Evolutionary conservation across 192 early-diverging fungal species (phyloP), one percentile per base, ranked within the genome.

Genomic region (Linnemannia elongata): DNA sequence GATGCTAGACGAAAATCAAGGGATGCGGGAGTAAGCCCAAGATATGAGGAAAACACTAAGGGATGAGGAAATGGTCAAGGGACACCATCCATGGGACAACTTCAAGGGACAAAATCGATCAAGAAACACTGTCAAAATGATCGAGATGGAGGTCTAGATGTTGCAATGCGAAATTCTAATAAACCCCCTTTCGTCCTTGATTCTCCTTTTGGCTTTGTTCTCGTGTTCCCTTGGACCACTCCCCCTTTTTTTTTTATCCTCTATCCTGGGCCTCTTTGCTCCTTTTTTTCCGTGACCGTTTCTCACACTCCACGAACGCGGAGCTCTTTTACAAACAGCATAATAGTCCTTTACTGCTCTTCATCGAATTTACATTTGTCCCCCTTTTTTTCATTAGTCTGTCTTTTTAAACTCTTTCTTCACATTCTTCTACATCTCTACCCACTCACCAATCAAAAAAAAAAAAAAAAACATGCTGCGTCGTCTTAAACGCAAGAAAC

Each of bases 401-500:
- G 63, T 68, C 63, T n/a, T n/a, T 68, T 68, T n/a, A 72, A 72
- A 45, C 71, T 72, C 41, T 72, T 42, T 8, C 38, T 6, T 39
- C 38, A 39, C 38, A 39, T 39, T 45, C 10, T 42, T 42, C 42
- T 42, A 45, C 42, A 72, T 72, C 71, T 20, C 71, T 4, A 36
- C 42, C 12, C 71, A 22, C 39, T 27, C 18, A 17, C 71, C 39
- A 72, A 42, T 42, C 33, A 72, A 72, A 72, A 45, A 38, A 38
- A 39, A 39, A n/a, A 13, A 72, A 72, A 72, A 45, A 38, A 38
- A 39, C 3, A n/a, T 72, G 71, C 71, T 42, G 39, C 71, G 71
- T 72, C 71, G 24, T 72, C 6, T 72, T 72, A 17, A n/a, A 39
- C 17, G 41, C 71, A 72, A 72, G 71, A 72, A 39, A 18, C 71